phyloP scores from a whole-genome alignment of 352 stramenopile genomes.

The Phytophthora capsici region DNA sequence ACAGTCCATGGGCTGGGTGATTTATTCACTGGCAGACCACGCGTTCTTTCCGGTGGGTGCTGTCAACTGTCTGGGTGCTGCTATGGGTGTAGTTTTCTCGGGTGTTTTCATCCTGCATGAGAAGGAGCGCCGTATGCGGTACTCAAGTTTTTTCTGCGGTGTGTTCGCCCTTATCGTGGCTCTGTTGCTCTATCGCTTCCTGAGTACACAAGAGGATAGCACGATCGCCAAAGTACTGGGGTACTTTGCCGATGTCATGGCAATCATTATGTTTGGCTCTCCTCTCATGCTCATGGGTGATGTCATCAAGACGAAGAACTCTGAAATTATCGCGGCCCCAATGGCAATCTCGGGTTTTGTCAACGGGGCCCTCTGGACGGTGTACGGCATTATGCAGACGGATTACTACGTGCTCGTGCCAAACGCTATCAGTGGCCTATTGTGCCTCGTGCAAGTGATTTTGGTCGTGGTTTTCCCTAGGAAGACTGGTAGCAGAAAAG shows the following conservation, averaged over 20 bases:
- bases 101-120: slow-evolving; percentile 31
- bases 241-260: slow-evolving; percentile 33
- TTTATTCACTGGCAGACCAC: slow-evolving; percentile 31
- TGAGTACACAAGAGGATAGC: slow-evolving; percentile 24
- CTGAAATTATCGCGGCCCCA: slow-evolving; percentile 32
- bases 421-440: slow-evolving; percentile 28
- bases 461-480: slow-evolving; percentile 32
- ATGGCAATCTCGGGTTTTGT: slow-evolving; percentile 36
- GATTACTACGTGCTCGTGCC: slow-evolving; percentile 42
- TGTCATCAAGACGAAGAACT: slow-evolving; percentile 34
- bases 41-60: slow-evolving; percentile 33
- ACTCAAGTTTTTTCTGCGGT: slow-evolving; percentile 19
- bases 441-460: slow-evolving; percentile 37
- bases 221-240: slow-evolving; percentile 28
- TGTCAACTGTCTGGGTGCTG: slow-evolving; percentile 35
- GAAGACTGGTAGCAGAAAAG: slow-evolving; percentile 13
- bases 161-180: slow-evolving; percentile 28
- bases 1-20: slow-evolving; percentile 37
- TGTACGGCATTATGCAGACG: slow-evolving; percentile 36
- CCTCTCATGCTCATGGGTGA: slow-evolving; percentile 32
- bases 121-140: slow-evolving; percentile 30
- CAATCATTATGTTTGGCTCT: slow-evolving; percentile 36
- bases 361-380: slow-evolving; percentile 34
- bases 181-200: slow-evolving; percentile 29
- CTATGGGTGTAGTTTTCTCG: slow-evolving; percentile 31